These are phyloP conservation scores for Globisporangium irregulare DNA, from an alignment of 352 stramenopile genomes.

Conservation along the genomic window DNA sequence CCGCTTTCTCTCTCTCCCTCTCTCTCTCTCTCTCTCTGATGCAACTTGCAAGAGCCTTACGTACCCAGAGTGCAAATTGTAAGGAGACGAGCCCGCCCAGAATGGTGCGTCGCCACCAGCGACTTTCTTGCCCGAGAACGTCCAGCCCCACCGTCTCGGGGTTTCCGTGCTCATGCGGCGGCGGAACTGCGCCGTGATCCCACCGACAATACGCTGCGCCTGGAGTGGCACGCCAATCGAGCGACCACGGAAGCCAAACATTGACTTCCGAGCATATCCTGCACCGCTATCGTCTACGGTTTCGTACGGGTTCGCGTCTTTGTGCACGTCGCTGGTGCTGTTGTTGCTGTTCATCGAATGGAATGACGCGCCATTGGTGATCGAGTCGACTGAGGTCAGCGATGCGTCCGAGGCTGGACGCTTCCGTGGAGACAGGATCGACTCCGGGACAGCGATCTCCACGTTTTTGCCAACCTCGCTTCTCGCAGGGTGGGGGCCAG, in stretches of 20 bases:
- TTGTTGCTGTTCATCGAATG: slow-evolving; percentile 7
- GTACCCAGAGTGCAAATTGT: slow-evolving; percentile 71
- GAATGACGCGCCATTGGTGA: slow-evolving; percentile 3
- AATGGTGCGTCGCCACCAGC: slow-evolving; percentile 34
- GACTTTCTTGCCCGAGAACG: slow-evolving; percentile 42
- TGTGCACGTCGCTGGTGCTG: slow-evolving; percentile 6
- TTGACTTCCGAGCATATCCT: slow-evolving; percentile 42
- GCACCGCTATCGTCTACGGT: slow-evolving; percentile 27
- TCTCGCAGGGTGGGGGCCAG: slow-evolving; percentile 55
- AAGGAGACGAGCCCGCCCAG: slow-evolving; percentile 62
- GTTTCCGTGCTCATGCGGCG: slow-evolving; percentile 72
- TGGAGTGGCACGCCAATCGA: slow-evolving; percentile 69
- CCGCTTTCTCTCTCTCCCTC: too few species aligned
- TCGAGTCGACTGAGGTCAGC: not conserved
- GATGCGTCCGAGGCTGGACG: slow-evolving; percentile 17
- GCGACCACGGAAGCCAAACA: slow-evolving; percentile 71
- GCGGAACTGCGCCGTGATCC: slow-evolving; percentile 71
- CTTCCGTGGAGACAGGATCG: slow-evolving; percentile 34
- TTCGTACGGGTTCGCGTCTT: slow-evolving; percentile 21
- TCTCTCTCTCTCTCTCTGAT: not conserved
- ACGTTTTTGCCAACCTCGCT: slow-evolving; percentile 56
- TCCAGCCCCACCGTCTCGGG: slow-evolving; percentile 68
- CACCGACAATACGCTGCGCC: slow-evolving; percentile 69
- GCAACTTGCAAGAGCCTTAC: not conserved
- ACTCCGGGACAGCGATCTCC: slow-evolving; percentile 41